phyloP scores from a whole-genome alignment of 2,329 filamentous ascomycete species.

The Passalora sequoiae region DNA sequence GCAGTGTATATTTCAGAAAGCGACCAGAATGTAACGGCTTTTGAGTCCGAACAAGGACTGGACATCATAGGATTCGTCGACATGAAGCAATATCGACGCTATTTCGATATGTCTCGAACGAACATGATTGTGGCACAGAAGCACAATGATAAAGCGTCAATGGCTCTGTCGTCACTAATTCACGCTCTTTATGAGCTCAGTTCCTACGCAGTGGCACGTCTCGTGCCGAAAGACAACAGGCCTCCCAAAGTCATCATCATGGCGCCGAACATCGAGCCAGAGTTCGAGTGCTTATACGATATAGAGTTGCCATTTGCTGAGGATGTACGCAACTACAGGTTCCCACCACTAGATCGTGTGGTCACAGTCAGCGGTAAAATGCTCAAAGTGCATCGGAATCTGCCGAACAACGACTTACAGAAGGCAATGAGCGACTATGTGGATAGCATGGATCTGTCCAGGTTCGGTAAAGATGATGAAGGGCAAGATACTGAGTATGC shows the following conservation, averaged over 20 bases:
- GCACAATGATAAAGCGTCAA: constrained; percentile 71
- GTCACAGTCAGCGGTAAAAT: constrained; percentile 79
- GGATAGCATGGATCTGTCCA: constrained; percentile 82
- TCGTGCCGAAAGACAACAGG: constrained; percentile 79
- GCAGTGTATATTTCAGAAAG: constrained; percentile 83
- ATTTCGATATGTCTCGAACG: constrained; percentile 76
- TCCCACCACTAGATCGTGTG: constrained; percentile 82
- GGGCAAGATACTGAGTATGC: constrained; percentile 65
- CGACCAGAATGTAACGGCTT: constrained; percentile 81
- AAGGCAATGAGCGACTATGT: constrained; percentile 87
- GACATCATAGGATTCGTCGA: constrained; percentile 84
- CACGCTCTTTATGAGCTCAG: constrained; percentile 81
- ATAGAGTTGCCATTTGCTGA: constrained; percentile 88
- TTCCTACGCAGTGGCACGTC: constrained; percentile 76
- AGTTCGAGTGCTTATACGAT: constrained; percentile 82
- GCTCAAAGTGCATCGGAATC: constrained; percentile 73
- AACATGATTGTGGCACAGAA: constrained; percentile 73
- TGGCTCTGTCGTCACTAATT: constrained; percentile 84
- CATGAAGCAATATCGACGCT: constrained; percentile 64
- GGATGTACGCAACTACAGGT: constrained; percentile 83
- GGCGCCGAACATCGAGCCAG: constrained; percentile 70
- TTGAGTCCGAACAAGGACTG: constrained; percentile 70
- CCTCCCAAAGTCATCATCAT: constrained; percentile 72
- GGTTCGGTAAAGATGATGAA: constrained; percentile 66
- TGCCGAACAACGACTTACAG: constrained; percentile 69